Base-by-base conservation (phyloP, 192 early-diverging fungal species). In the Coemansia biformis region DNA sequence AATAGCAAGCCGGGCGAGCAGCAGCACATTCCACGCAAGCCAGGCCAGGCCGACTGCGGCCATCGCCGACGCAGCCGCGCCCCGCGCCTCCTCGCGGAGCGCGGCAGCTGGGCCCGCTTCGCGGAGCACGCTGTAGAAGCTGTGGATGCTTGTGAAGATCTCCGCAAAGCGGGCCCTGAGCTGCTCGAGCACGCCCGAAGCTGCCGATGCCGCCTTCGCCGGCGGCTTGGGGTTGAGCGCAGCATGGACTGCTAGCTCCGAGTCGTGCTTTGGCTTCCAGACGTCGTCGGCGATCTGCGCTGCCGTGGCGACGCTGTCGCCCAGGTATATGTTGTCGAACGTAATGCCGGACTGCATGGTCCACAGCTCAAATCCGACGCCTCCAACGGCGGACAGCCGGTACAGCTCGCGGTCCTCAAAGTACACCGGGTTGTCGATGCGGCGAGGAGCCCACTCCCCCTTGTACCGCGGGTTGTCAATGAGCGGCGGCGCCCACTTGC, bases 381-480 rank as follows among this genome's bases (percentile, higher is more conserved):
- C 89, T 46, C 46, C 77, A 48, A 94, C 91, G 52, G 81, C 80
- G 31, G 80, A 81, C 47, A 93, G 83, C 69, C 87, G 85, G 59
- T 84, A 80, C 16, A 86, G 86, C 34, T 66, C 59, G 43, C 70
- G 63, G 57, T 95, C 92, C 59, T 92, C 88, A 64, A 84, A 91
- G 63, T 78, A 95, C 24, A 71, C 70, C 0, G 92, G 90, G 75
- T 95, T 95, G 60, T 72, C 46, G 40, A 95, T 92, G 77, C 84
- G 85, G 47, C 83, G 78, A 5, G 92, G 84, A 9, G 79, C 76
- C 92, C 92, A 95, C 29, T 76, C 70, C 33, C 92, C 92, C 77
- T 92, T 92, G 80, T 92, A 95, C n/a, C 50, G 79, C 11, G 92
- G 92, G 76, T 95, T 95, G 62, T 85, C 88, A 52, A 95, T 87